phyloP scores from a whole-genome alignment of 139 green algal species.

The Closterium sp. region DNA sequence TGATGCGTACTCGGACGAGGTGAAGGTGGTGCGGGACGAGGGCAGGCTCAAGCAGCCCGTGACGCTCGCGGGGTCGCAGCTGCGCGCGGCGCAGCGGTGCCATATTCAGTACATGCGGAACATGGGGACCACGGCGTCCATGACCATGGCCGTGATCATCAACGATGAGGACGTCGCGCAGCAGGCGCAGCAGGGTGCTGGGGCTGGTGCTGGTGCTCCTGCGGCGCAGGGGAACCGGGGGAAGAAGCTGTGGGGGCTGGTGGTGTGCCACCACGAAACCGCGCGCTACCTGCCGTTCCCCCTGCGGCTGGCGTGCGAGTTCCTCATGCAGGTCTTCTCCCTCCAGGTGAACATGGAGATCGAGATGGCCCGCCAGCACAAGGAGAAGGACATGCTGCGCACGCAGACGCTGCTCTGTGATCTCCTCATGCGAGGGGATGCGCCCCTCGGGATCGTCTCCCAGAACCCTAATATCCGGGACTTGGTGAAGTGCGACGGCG shows the following conservation, averaged over 20 bases:
- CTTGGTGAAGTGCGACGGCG: constrained; percentile 43
- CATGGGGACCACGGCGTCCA: constrained; percentile 39
- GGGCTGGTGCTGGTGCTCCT: not conserved
- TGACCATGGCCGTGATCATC: constrained; percentile 40
- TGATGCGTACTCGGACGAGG: not conserved
- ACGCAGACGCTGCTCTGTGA: constrained; percentile 45
- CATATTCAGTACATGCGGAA: constrained; percentile 51
- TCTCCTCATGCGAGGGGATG: constrained; percentile 40
- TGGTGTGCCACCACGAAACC: constrained; percentile 37
- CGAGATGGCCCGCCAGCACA: constrained; percentile 26
- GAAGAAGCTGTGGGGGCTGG: constrained; percentile 39
- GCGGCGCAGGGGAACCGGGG: not conserved
- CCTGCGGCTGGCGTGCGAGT: constrained; percentile 26
- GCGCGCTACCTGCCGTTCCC: constrained; percentile 26
- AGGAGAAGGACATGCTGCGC: constrained; percentile 44
- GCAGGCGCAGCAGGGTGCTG: not conserved
- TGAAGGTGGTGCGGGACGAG: constrained; percentile 19
- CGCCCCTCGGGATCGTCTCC: constrained; percentile 40
- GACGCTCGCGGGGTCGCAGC: constrained; percentile 28
- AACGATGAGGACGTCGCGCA: constrained; percentile 15
- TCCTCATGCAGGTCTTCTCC: constrained; percentile 45
- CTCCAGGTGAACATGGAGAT: constrained; percentile 48
- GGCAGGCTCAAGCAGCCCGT: constrained; percentile 10
- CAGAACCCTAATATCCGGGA: constrained; percentile 45
- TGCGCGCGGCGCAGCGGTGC: constrained; percentile 41